A percentile compares a stretch with the other conserved stretches of the same genome.
Evolutionary conservation across 192 early-diverging fungal species (phyloP).

Genomic region (Rhizophagus clarus): DNA sequence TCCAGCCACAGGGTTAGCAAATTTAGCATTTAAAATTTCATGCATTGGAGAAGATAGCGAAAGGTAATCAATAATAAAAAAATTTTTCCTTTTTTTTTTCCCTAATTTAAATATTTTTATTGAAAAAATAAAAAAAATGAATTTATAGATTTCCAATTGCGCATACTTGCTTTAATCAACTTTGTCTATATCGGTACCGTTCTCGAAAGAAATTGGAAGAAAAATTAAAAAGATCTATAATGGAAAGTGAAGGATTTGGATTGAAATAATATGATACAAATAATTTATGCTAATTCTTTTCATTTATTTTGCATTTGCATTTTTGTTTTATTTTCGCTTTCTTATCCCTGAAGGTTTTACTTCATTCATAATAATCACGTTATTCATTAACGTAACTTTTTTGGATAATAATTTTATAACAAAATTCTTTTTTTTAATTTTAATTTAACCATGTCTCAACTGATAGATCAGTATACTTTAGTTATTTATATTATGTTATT

Average conservation of each 20-base stretch:
- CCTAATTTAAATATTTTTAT: neutral
- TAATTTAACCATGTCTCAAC: too few species aligned
- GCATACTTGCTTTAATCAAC: constrained; percentile 94
- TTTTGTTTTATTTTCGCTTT: neutral
- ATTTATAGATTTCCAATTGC: constrained; percentile 77
- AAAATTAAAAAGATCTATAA: constrained; percentile 73
- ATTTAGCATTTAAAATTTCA: constrained; percentile 70
- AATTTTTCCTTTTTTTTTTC: too few species aligned
- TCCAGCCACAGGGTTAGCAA: constrained; percentile 74
- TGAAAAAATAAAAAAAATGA: neutral
- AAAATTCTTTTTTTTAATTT: too few species aligned
- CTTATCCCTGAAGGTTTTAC: neutral
- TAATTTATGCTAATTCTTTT: neutral
- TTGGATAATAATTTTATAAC: too few species aligned
- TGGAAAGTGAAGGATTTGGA: constrained; percentile 78
- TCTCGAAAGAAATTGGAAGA: constrained; percentile 65
- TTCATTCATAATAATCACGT: too few species aligned
- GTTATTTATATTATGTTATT: too few species aligned
- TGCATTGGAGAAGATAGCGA: constrained; percentile 59
- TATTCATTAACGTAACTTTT: too few species aligned
- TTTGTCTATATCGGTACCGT: constrained; percentile 80
- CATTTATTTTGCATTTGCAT: neutral
- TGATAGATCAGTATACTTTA: too few species aligned
- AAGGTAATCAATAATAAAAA: constrained; percentile 35
- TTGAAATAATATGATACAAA: constrained; percentile 51